Conservation (phyloP, 1,139 yeast genomes). For the Magnusiomyces suaveolens region DNA sequence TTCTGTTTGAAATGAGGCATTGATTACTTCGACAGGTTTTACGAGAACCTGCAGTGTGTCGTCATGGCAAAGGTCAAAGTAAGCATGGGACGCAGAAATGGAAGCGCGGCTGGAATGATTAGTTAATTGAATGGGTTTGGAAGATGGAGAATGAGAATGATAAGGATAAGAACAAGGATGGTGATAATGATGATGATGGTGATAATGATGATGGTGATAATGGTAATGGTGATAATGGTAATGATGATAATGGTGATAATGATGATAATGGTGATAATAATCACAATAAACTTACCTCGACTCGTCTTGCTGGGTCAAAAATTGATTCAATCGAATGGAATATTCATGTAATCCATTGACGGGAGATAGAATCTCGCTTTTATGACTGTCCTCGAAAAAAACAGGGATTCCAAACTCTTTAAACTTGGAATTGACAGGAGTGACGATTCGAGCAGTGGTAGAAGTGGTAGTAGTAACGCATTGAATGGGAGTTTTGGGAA, state of each 20-base stretch:
- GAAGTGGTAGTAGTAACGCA: not conserved
- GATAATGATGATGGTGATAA: too few species aligned
- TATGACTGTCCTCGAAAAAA: not conserved
- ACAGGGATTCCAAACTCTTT: not conserved
- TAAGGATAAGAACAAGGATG: too few species aligned
- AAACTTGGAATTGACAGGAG: not conserved
- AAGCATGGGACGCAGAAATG: not conserved
- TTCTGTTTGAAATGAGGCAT: not conserved
- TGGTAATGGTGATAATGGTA: not conserved
- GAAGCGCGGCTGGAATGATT: not conserved
- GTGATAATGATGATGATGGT: too few species aligned
- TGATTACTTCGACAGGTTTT: not conserved
- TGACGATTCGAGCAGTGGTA: not conserved
- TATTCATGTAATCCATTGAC: slow-evolving; percentile 12
- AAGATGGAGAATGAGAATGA: too few species aligned
- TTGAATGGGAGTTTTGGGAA: not conserved
- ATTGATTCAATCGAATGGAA: slow-evolving; percentile 10
- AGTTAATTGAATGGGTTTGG: too few species aligned
- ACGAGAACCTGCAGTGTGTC: not conserved
- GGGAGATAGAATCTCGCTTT: slow-evolving; percentile 3
- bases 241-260: not conserved
- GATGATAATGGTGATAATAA: not conserved
- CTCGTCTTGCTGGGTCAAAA: slow-evolving; percentile 1
- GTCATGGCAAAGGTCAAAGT: not conserved
- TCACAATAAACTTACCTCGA: not conserved